Percentiles rank a stretch among this genome's conserved stretches.
Conservation (phyloP, 2,329 filamentous ascomycete genomes). For the Exophiala mesophila region DNA sequence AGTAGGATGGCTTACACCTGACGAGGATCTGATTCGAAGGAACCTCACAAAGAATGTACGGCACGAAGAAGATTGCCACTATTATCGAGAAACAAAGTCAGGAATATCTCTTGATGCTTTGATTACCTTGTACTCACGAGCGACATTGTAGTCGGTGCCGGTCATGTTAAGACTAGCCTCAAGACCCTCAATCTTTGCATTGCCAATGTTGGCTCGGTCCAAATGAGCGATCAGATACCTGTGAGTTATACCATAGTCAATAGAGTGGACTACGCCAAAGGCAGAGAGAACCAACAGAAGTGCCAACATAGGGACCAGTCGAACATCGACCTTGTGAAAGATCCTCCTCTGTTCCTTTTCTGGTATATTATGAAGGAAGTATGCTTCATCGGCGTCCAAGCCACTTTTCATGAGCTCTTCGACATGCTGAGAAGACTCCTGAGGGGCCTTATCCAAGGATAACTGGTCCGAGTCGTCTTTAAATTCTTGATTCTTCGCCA, state of each 20-base stretch:
- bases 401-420: conserved; percentile 5
- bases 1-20: conserved; percentile 25
- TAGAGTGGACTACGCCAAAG: neutral
- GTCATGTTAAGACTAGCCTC: conserved; percentile 39
- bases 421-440: neutral
- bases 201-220: conserved; percentile 44
- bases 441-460: conserved; percentile 3
- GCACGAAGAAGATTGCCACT: conserved; percentile 27
- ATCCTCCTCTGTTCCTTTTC: conserved; percentile 4
- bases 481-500: conserved; percentile 1
- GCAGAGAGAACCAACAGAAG: neutral
- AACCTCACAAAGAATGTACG: conserved; percentile 29
- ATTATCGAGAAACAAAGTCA: neutral
- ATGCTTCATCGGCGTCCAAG: conserved; percentile 6
- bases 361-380: conserved; percentile 2
- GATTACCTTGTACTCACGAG: conserved; percentile 17
- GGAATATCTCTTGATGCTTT: neutral
- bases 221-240: conserved; percentile 30
- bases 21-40: conserved; percentile 30
- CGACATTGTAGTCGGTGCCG: conserved; percentile 34
- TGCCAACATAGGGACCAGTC: conserved; percentile 7
- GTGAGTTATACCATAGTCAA: neutral
- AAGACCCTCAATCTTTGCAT: conserved; percentile 41
- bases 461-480: neutral
- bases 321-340: conserved; percentile 10